Conservation (phyloP, 179 eudicot species). For the Pouteria campechiana region DNA sequence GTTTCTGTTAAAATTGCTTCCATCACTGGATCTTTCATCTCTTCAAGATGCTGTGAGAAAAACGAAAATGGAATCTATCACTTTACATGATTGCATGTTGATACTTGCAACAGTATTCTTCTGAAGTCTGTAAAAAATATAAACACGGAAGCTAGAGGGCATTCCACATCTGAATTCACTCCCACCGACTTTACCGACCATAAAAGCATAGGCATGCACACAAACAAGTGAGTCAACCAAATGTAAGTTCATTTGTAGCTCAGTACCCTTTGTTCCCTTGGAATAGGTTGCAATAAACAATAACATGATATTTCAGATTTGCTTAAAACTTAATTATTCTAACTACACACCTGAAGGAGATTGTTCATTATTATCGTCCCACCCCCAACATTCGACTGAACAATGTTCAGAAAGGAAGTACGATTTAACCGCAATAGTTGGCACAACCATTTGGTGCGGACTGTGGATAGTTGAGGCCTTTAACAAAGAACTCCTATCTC, state of each 20-base stretch:
- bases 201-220: too few relatives aligned
- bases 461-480: conserved; percentile 83
- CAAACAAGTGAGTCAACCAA: too few relatives aligned
- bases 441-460: conserved; percentile 65
- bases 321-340: too few relatives aligned
- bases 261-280: too few relatives aligned
- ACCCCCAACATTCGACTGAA: conserved; percentile 89
- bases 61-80: background rate
- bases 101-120: too few relatives aligned
- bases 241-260: background rate
- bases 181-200: too few relatives aligned
- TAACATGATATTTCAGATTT: background rate
- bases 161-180: too few relatives aligned
- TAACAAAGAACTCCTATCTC: conserved; percentile 93
- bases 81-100: too few relatives aligned
- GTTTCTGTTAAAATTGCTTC: conserved; percentile 60
- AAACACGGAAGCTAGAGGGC: background rate
- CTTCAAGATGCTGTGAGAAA: conserved; percentile 51
- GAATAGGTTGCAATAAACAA: background rate
- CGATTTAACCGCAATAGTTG: conserved; percentile 78
- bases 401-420: conserved; percentile 61
- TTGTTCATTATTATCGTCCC: conserved; percentile 91
- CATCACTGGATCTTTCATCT: conserved; percentile 41
- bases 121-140: too few relatives aligned
- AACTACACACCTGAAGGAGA: conserved; percentile 66